These are phyloP conservation scores for Saturnispora zaruensis DNA, from an alignment of 805 yeast species.

Conservation along the genomic window DNA sequence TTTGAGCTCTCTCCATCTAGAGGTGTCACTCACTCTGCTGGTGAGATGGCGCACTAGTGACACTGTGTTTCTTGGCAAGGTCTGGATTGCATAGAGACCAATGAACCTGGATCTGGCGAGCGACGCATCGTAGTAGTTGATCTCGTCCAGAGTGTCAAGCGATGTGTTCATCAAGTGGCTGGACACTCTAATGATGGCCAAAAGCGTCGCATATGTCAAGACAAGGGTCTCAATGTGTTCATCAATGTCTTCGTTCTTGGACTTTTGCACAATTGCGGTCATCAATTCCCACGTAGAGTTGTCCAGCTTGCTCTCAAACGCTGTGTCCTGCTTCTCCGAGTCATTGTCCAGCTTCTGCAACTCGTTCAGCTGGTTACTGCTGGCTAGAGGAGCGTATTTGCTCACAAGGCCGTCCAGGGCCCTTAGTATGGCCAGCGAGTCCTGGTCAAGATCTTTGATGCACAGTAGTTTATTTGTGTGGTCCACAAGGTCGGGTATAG, in stretches of 20 bases:
- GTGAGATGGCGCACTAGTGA: neutral
- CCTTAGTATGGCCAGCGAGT: neutral
- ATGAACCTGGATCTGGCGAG: slow-evolving; percentile 27
- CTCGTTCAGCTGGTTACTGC: neutral
- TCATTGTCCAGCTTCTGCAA: neutral
- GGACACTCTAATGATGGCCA: slow-evolving; percentile 8
- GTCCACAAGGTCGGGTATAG: neutral
- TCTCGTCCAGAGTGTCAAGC: slow-evolving; percentile 34
- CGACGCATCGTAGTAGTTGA: slow-evolving; percentile 39
- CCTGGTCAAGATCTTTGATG: neutral
- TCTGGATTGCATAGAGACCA: slow-evolving; percentile 33
- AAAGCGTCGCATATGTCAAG: neutral
- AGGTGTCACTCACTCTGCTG: slow-evolving; percentile 9
- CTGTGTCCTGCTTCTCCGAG: neutral
- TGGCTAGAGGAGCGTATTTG: neutral
- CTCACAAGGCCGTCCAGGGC: neutral
- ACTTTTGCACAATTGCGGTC: neutral
- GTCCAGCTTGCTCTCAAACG: neutral
- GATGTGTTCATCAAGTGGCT: slow-evolving; percentile 33
- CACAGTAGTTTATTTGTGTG: neutral
- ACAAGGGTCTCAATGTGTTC: neutral
- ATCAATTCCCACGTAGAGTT: neutral
- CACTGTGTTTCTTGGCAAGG: slow-evolving; percentile 25
- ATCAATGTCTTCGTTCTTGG: neutral
- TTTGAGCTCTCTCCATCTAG: slow-evolving; percentile 13